Percentiles rank a stretch among this genome's conserved stretches.
These are phyloP conservation scores for Cladosporium velox DNA, from an alignment of 2,329 filamentous ascomycete species.

Conservation along the genomic window DNA sequence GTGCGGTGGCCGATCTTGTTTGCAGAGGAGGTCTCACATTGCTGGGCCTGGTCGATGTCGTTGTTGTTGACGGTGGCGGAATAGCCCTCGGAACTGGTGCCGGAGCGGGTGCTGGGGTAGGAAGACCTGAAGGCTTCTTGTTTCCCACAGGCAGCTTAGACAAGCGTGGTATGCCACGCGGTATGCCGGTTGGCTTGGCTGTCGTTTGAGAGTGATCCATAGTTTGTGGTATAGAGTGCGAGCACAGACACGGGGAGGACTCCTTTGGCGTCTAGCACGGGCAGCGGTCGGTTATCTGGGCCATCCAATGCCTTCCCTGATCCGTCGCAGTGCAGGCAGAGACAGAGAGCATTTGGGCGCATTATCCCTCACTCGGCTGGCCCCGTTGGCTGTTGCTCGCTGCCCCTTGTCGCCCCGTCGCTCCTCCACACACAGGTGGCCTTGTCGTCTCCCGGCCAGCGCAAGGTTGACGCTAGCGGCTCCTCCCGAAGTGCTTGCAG, in stretches of 20 bases:
- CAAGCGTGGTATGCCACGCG: constrained; percentile 24
- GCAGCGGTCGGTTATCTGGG: neutral
- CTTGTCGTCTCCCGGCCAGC: constrained; percentile 5
- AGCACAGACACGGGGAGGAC: constrained; percentile 16
- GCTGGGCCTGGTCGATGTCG: constrained; percentile 9
- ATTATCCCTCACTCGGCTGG: constrained; percentile 1
- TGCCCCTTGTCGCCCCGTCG: neutral
- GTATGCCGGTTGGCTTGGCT: constrained; percentile 25
- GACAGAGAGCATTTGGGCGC: neutral
- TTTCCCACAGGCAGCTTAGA: constrained; percentile 27
- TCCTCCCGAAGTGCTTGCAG: constrained; percentile 9
- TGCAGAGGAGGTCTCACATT: constrained; percentile 22
- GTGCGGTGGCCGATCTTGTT: constrained; percentile 19
- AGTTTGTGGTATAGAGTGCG: neutral
- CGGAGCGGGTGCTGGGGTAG: neutral
- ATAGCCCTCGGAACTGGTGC: neutral
- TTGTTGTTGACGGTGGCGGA: neutral
- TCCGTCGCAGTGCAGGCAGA: neutral
- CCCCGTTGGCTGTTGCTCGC: constrained; percentile 1
- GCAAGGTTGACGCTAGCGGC: neutral
- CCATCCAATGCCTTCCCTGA: constrained; percentile 2
- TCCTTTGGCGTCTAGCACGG: constrained; percentile 5
- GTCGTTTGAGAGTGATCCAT: constrained; percentile 20
- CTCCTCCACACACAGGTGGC: neutral
- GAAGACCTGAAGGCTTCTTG: constrained; percentile 23